A percentile compares a stretch with the other conserved stretches of the same genome.
phyloP scores from a whole-genome alignment of 768 basidiomycete genomes.

The Panus rudis region DNA sequence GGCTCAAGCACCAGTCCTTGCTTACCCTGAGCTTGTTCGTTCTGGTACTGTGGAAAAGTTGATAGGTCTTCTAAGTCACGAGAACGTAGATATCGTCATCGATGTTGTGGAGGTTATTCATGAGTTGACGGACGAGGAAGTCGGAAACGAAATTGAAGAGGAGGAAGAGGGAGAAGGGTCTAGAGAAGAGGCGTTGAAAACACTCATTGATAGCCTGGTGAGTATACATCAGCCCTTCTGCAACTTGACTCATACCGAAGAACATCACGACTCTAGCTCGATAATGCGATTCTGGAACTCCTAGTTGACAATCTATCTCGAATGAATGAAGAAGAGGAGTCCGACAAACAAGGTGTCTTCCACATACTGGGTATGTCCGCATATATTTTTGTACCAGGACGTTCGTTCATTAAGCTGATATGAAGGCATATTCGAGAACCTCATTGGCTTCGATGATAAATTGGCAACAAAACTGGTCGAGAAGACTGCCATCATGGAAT shows the following conservation, averaged over 20 bases:
- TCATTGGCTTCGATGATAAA: constrained; percentile 77
- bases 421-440: constrained; percentile 86
- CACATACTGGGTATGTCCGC: constrained; percentile 71
- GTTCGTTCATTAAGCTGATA: neutral
- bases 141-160: constrained; percentile 66
- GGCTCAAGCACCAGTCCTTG: constrained; percentile 72
- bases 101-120: constrained; percentile 89
- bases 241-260: constrained; percentile 3
- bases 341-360: constrained; percentile 88
- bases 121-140: constrained; percentile 96
- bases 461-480: constrained; percentile 63
- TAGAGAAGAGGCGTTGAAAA: constrained; percentile 61
- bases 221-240: constrained; percentile 22
- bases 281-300: constrained; percentile 78
- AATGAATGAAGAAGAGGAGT: constrained; percentile 86
- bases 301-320: constrained; percentile 84
- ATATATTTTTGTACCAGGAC: neutral
- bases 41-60: constrained; percentile 65
- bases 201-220: constrained; percentile 72
- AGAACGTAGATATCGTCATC: constrained; percentile 96
- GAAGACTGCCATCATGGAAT: constrained; percentile 69
- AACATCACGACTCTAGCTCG: constrained; percentile 43
- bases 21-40: constrained; percentile 85
- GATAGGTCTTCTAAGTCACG: constrained; percentile 85
- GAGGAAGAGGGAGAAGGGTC: constrained; percentile 53